These are phyloP conservation scores for Globisporangium sylvaticum DNA, from an alignment of 352 stramenopile genomes.

Conservation along the genomic window DNA sequence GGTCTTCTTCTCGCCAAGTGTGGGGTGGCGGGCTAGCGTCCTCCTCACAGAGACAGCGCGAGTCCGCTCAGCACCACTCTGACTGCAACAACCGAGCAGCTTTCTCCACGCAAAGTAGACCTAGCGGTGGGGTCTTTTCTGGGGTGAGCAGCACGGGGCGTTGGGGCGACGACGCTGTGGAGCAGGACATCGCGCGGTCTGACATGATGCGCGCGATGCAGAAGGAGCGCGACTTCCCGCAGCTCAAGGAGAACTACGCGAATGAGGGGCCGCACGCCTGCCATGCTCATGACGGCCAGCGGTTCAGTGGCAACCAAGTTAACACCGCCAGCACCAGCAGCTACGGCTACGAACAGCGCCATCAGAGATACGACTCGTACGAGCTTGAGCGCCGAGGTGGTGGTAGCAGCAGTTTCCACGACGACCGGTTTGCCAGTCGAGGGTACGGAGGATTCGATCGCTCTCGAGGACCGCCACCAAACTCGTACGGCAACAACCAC, in stretches of 20 bases:
- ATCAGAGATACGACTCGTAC: background rate
- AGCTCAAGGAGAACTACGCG: slow-evolving; percentile 25
- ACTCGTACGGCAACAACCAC: background rate
- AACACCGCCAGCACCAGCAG: background rate
- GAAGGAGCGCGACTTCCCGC: slow-evolving; percentile 36
- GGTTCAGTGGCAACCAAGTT: background rate
- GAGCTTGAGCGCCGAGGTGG: background rate
- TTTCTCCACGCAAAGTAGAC: background rate
- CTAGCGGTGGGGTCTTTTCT: background rate
- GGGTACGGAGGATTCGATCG: background rate
- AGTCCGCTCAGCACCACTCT: background rate
- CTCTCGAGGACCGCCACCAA: background rate
- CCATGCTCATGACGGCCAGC: slow-evolving; percentile 11
- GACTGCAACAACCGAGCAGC: too few relatives aligned
- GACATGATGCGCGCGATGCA: slow-evolving; percentile 24
- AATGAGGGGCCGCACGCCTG: slow-evolving; percentile 6
- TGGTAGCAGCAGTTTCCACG: background rate
- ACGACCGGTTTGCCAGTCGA: background rate
- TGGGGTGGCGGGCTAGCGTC: background rate
- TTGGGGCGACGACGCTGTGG: slow-evolving; percentile 74
- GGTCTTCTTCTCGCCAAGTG: background rate
- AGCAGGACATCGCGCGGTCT: slow-evolving; percentile 48
- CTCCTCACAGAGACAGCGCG: background rate
- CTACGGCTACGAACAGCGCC: background rate
- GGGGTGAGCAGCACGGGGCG: slow-evolving; percentile 26